phyloP scores from a whole-genome alignment of 768 basidiomycete species.

The Pulveroboletus ravenelii region DNA sequence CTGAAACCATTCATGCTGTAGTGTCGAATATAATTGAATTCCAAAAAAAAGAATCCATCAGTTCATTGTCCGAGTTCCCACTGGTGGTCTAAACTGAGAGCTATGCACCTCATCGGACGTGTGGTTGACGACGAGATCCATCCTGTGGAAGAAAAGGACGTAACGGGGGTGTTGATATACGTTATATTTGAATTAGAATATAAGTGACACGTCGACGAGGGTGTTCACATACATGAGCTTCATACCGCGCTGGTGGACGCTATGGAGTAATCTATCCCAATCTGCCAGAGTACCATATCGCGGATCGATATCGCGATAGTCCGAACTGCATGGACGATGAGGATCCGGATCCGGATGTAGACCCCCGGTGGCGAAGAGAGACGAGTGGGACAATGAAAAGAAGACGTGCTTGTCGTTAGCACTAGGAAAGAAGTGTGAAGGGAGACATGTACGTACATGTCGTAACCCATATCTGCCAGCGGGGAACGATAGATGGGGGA shows the following conservation, averaged over 20 bases:
- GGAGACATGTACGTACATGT: conserved; percentile 42
- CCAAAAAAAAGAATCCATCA: neutral
- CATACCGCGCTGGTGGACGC: conserved; percentile 59
- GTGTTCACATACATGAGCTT: conserved; percentile 53
- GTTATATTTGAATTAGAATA: conserved; percentile 2
- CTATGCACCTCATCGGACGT: conserved; percentile 54
- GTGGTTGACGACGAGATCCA: conserved; percentile 78
- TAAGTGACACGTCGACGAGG: conserved; percentile 9
- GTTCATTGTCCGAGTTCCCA: neutral
- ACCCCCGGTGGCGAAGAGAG: neutral
- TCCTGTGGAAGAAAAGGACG: conserved; percentile 36
- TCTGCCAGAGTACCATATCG: conserved; percentile 61
- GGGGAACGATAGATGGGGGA: conserved; percentile 58
- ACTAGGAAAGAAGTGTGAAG: neutral
- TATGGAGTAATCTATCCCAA: conserved; percentile 51
- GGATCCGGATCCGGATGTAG: neutral
- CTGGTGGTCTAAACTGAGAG: neutral
- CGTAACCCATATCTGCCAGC: conserved; percentile 69
- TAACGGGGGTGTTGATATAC: neutral
- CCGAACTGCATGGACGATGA: conserved; percentile 39
- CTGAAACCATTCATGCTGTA: conserved; percentile 68
- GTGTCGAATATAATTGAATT: neutral
- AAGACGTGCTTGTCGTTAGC: neutral
- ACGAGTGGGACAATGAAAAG: neutral
- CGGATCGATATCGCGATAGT: conserved; percentile 61